A percentile compares a stretch with the other conserved stretches of the same genome.
Evolutionary conservation across 1,284 basidiomycete species (phyloP).

Genomic region (Pisolithus thermaeus): DNA sequence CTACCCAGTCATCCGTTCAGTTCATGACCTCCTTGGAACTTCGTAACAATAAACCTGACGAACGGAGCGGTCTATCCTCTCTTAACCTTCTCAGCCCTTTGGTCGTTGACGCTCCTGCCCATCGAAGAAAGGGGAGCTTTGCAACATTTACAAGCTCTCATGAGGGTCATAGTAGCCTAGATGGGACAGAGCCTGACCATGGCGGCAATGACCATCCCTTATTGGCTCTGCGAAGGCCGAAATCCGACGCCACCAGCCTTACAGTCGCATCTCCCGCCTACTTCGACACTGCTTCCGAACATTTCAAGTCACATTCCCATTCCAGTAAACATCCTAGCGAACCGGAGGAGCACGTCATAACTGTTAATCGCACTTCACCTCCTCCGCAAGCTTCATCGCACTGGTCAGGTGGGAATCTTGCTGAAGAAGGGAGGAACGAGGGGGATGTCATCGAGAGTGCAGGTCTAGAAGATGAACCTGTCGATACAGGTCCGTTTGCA

Average conservation of each 20-base stretch:
- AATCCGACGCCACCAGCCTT: slow-evolving; percentile 34
- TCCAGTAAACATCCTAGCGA: slow-evolving; percentile 2
- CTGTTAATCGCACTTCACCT: not conserved
- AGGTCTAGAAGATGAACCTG: slow-evolving; percentile 50
- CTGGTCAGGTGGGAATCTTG: not conserved
- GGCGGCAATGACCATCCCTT: slow-evolving; percentile 6
- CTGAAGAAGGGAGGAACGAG: slow-evolving; percentile 1
- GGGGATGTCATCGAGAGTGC: slow-evolving; percentile 30
- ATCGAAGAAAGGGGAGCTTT: slow-evolving; percentile 46
- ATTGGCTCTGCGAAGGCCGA: slow-evolving; percentile 29
- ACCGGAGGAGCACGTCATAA: slow-evolving; percentile 1
- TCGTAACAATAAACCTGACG: slow-evolving; percentile 67
- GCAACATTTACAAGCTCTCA: slow-evolving; percentile 33
- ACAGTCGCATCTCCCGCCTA: slow-evolving; percentile 34
- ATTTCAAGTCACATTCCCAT: slow-evolving; percentile 20
- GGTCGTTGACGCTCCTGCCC: slow-evolving; percentile 23
- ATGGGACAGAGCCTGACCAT: slow-evolving; percentile 32
- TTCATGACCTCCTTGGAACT: slow-evolving; percentile 57
- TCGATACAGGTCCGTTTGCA: slow-evolving; percentile 65
- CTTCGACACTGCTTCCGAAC: slow-evolving; percentile 28
- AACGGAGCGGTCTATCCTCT: slow-evolving; percentile 48
- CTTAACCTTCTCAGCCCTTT: slow-evolving; percentile 49
- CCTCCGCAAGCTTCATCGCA: not conserved
- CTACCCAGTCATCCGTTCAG: slow-evolving; percentile 53
- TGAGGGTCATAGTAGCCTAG: slow-evolving; percentile 28